These are phyloP conservation scores for Globisporangium camurandrum DNA, from an alignment of 352 stramenopile species.

Conservation along the genomic window DNA sequence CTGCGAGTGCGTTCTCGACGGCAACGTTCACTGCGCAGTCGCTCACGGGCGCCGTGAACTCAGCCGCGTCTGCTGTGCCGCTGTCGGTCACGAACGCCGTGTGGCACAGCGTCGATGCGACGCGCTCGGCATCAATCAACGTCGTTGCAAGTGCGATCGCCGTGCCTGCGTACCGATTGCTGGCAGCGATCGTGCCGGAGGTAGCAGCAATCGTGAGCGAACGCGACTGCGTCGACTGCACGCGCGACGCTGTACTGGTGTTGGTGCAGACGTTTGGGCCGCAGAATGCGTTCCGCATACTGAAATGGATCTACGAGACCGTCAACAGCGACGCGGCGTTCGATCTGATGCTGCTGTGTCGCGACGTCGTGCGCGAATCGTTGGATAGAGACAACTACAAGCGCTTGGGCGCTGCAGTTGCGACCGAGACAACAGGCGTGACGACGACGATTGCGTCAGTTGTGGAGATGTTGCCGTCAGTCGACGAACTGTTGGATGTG, in stretches of 20 bases:
- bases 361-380: slow-evolving; percentile 53
- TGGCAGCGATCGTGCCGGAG: slow-evolving; percentile 35
- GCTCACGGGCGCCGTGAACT: slow-evolving; percentile 40
- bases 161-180: slow-evolving; percentile 59
- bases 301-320: slow-evolving; percentile 65
- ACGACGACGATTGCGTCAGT: slow-evolving; percentile 37
- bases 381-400: slow-evolving; percentile 61
- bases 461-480: slow-evolving; percentile 51
- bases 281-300: slow-evolving; percentile 66
- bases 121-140: slow-evolving; percentile 45
- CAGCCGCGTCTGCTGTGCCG: slow-evolving; percentile 52
- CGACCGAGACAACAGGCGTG: slow-evolving; percentile 26
- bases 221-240: slow-evolving; percentile 44
- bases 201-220: slow-evolving; percentile 37
- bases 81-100: slow-evolving; percentile 50
- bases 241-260: slow-evolving; percentile 36
- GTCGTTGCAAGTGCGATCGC: slow-evolving; percentile 61
- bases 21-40: slow-evolving; percentile 42
- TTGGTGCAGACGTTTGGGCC: slow-evolving; percentile 51
- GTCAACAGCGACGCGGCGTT: slow-evolving; percentile 69
- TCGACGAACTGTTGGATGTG: slow-evolving; percentile 55
- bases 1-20: slow-evolving; percentile 41
- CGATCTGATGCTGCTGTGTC: slow-evolving; percentile 57
- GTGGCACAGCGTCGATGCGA: slow-evolving; percentile 54
- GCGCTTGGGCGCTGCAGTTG: slow-evolving; percentile 28